Base-by-base conservation (phyloP, 805 yeast species). In the Lachancea mirantina region DNA sequence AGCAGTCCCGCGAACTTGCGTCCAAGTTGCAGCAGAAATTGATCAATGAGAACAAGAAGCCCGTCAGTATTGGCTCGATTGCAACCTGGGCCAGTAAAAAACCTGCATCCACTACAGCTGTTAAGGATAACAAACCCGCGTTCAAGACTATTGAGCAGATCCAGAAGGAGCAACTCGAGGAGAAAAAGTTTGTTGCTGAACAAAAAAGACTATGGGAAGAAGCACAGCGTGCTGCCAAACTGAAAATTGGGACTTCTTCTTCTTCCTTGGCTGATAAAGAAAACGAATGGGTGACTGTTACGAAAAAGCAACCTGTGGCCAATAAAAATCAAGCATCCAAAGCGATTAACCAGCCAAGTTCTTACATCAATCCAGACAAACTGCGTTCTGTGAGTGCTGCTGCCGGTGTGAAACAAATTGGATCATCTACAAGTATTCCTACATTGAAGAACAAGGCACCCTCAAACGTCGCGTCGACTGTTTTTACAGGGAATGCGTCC, bases 201-300 rank as follows among this genome's bases (percentile, higher is more conserved):
- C 62, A 57, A 36, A 47, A 44, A 24, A 49, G 45, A 20, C 26
- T 56, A 4, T 55, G 59, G 57, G 57, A 75, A 40, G 81, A 75
- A 34, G 67, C 73, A 36, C 94, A 83, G 54, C 76, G 77, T 50
- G 59, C 57, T 19, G 78, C 83, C 30, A 71, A 72, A 77, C 82
- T 85, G 45, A 78, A 67, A 54, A 78, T 71, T 21, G 59, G 65
- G 24, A 45, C 62, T 9, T 19, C 31, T 15, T 21, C 38, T 78
- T 47, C 58, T 8, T 24, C 34, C 15, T n/a, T n/a, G n/a, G 20
- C 39, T 2, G 26, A 19, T 10, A 34, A 25, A 19, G 26, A 27
- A 16, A 46, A 42, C 17, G 46, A 43, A n/a, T 54, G 59, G 60
- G 48, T 57, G 8, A 49, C 55, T 10, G 61, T 52, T 4, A 42